Evolutionary conservation across 257 asterid genomes (phyloP).

Genomic region (Solanum dulcamara): DNA sequence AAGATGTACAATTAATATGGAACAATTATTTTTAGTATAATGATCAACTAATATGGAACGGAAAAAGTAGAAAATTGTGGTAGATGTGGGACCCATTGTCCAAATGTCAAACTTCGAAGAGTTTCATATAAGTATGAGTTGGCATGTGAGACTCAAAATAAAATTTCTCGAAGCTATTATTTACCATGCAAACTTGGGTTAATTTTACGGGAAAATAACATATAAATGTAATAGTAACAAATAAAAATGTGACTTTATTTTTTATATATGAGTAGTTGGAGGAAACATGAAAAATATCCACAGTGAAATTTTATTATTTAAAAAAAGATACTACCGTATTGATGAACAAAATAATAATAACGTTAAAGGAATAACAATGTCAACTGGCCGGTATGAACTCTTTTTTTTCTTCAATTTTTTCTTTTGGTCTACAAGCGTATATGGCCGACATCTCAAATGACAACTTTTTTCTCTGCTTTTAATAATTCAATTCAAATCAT

Average conservation of each 20-base stretch:
- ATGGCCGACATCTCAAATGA: neutral
- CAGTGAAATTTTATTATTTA: neutral
- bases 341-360: neutral
- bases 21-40: too few species aligned
- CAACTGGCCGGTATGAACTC: neutral
- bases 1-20: too few species aligned
- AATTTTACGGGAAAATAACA: neutral
- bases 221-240: neutral
- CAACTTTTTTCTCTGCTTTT: neutral
- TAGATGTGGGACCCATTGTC: too few species aligned
- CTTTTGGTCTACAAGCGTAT: neutral
- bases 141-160: too few species aligned
- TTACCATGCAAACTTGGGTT: too few species aligned
- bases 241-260: neutral
- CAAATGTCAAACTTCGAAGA: too few species aligned
- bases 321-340: neutral
- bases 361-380: neutral
- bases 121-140: too few species aligned
- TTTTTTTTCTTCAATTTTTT: neutral
- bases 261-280: neutral
- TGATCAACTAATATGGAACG: too few species aligned
- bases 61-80: too few species aligned
- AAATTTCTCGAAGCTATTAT: too few species aligned
- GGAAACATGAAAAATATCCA: neutral
- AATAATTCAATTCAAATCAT: neutral